These are phyloP conservation scores for Russula virescens DNA, from an alignment of 768 basidiomycete species.

Conservation along the genomic window DNA sequence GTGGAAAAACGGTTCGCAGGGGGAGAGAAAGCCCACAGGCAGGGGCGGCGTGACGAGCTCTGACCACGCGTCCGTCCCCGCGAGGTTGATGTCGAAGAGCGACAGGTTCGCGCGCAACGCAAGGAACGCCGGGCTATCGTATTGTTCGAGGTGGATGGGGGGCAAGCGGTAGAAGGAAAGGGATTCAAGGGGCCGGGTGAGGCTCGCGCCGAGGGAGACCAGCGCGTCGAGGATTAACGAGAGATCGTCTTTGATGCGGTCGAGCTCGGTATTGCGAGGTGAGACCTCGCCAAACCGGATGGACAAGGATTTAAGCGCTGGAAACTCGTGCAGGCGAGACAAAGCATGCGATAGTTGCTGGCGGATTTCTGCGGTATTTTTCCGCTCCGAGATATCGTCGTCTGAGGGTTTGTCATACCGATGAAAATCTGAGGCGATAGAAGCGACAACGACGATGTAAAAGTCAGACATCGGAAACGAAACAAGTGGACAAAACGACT, in stretches of 20 bases:
- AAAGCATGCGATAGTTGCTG: not conserved
- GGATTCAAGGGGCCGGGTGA: not conserved
- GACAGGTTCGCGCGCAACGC: not conserved
- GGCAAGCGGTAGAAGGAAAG: conserved; percentile 11
- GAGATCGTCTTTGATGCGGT: conserved; percentile 6
- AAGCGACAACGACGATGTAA: not conserved
- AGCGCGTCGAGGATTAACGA: conserved; percentile 6
- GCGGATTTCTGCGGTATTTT: not conserved
- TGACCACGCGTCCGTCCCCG: conserved; percentile 4
- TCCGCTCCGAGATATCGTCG: not conserved
- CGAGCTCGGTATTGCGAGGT: not conserved
- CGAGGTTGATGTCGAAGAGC: conserved; percentile 8
- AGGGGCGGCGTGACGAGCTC: not conserved
- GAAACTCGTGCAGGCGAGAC: conserved; percentile 12
- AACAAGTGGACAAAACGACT: not conserved
- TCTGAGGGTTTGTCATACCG: not conserved
- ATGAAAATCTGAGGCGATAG: not conserved
- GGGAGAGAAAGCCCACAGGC: not conserved
- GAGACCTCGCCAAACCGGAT: conserved; percentile 13
- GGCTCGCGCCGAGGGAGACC: not conserved
- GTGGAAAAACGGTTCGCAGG: conserved; percentile 12
- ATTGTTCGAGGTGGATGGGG: conserved; percentile 11
- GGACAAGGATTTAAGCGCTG: conserved; percentile 6
- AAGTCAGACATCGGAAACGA: not conserved
- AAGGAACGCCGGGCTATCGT: not conserved